Conservation (phyloP, 2,329 filamentous ascomycete genomes). For the Kalmusia sp. region DNA sequence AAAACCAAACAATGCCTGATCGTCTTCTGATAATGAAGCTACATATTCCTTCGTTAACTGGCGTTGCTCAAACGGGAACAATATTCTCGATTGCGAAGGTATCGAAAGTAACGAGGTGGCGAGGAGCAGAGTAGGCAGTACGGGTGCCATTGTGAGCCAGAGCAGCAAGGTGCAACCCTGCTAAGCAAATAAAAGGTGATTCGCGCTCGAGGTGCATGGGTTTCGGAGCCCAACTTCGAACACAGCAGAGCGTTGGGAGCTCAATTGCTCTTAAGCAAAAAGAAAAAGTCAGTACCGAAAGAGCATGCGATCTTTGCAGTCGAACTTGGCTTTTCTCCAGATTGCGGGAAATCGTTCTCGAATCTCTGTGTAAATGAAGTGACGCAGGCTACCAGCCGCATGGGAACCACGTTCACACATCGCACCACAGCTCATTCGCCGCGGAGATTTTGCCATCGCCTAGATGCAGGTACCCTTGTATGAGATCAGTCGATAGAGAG, state of each 20-base stretch:
- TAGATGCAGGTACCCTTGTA: not conserved
- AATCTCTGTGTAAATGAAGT: conserved; percentile 2
- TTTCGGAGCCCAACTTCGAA: too few relatives aligned
- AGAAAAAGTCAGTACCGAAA: not conserved
- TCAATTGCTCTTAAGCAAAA: not conserved
- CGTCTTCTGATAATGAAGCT: conserved; percentile 27
- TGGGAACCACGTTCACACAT: not conserved
- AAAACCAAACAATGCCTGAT: conserved; percentile 28
- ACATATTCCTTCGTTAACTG: conserved; percentile 34
- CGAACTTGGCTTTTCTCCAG: conserved; percentile 3
- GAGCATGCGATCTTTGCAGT: not conserved
- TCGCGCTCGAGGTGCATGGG: too few relatives aligned
- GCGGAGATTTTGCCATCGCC: conserved; percentile 6
- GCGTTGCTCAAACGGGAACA: conserved; percentile 28
- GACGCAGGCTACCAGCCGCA: not conserved
- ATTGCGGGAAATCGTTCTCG: conserved; percentile 7
- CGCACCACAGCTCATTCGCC: not conserved
- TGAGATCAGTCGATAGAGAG: not conserved
- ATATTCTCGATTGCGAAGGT: conserved; percentile 20
- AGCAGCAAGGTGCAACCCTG: too few relatives aligned
- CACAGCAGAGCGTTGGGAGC: not conserved
- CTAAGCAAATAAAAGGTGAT: too few relatives aligned
- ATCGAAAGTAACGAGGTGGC: conserved; percentile 14
- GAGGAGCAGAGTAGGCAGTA: conserved; percentile 18
- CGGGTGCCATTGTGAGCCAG: conserved; percentile 6